Evolutionary conservation across 1,284 basidiomycete genomes (phyloP), one percentile per base, ranked within the genome.

Genomic region (Ganoderma leucocontextum): DNA sequence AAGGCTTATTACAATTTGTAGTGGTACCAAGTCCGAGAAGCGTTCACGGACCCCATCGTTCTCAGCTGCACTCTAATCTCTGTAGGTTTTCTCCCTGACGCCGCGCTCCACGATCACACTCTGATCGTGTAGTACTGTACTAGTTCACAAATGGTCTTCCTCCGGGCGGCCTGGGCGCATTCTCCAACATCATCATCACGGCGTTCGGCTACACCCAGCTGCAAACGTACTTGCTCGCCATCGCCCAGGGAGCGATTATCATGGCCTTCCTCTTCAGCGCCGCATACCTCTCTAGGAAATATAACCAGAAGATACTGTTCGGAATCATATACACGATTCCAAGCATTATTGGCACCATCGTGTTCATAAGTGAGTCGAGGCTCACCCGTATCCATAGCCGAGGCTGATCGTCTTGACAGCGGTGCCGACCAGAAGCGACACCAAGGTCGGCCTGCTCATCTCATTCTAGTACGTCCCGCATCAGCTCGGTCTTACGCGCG

Each of bases 91-190:
- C 29, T 15, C 2, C 9, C 17, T 10, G 33, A 1, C 38, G 4
- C 85, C 41, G 78, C 80, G 3, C 63, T 84, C 2, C 5, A 7
- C n/a, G 17, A 7, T n/a, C 38, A 10, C 42, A 22, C 9, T 22
- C 35, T 58, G 19, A 58, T 35, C 19, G n/a, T 4, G 33, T 38
- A 17, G n/a, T 13, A 19, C n/a, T 55, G 9, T 25, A 10, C 3
- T 85, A 85, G 29, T 83, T 88, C 73, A 85, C 86, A 15, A 87
- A 88, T 73, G 86, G 83, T 0, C 77, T 87, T 41, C 86, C 86
- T 12, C 86, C 85, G 0, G 86, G 86, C 60, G 86, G 87, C 2
- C 74, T 86, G 42, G 85, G 85, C 35, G 85, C 85, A 1, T 87
- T 86, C 76, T 83, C 83, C 4, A 86, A 87, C 73, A 82, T 87